Evolutionary conservation across 306 rosid species (phyloP), one percentile per base, ranked within the genome.

Genomic region (Quercus dentata): DNA sequence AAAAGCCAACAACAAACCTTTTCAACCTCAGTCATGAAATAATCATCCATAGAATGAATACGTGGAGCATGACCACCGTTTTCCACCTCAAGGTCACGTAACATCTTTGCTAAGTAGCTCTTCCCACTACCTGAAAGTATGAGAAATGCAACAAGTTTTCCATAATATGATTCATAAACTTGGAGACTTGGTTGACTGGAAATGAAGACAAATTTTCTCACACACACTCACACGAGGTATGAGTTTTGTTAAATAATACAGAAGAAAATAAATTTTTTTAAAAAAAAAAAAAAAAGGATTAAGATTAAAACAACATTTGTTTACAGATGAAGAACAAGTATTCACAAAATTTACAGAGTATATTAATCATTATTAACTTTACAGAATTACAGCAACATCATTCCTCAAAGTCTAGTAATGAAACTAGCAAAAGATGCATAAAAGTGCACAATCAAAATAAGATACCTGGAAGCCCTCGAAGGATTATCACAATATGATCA

Each of bases 31-130:
- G 93, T 87, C 94, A 95, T 93, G 81, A 93, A 95, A 85, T 95
- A 95, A 86, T 95, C 98, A 74, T 95, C 99, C 96, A 95, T 91
- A 31, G 99, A 93, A 88, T 95, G 98, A 84, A 93, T 91, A 33
- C 99, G 91, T 28, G 99, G 99, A 80, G 96, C 97, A 78, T 84
- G 85, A 79, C 96, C 94, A 23, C 97, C 97, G 85, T 81, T 91
- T 84, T 91, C 99, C 41, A 93, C 94, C 86, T 95, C 99, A 79
- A 91, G 82, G 79, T 95, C 94, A 65, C 99, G 98, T 80, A 95
- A 79, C 96, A 93, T 90, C 91, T 93, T 95, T 49, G 99, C 99
- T 67, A 91, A 82, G 83, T 95, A 95, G 90, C 97, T 95, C 91
- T 95, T 95, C 63, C 99, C 99, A 77, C 99, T 89, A 55, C 99